A percentile compares a stretch with the other conserved stretches of the same genome.
Conservation (phyloP, 768 basidiomycete species). For the Mycena kentingensis region DNA sequence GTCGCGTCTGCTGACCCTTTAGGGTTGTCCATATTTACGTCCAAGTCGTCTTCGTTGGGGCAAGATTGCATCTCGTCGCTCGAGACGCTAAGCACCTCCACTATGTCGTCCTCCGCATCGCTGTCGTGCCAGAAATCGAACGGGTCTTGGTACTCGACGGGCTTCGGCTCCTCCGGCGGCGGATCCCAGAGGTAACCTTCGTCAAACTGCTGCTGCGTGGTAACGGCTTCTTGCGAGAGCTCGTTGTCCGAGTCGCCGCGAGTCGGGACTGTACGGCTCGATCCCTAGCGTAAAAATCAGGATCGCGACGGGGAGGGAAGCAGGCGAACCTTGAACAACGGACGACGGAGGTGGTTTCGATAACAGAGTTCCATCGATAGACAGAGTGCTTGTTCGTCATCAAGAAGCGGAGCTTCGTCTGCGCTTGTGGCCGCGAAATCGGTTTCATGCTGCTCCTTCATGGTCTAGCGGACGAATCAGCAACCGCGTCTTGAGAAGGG, state of each 20-base stretch:
- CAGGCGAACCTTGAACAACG: conserved; percentile 48
- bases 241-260: conserved; percentile 16
- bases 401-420: conserved; percentile 20
- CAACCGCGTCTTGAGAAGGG: neutral
- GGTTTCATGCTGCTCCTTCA: conserved; percentile 32
- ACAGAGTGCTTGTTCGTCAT: conserved; percentile 40
- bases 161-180: conserved; percentile 12
- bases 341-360: conserved; percentile 40
- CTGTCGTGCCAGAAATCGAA: conserved; percentile 18
- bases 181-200: conserved; percentile 21
- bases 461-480: conserved; percentile 24
- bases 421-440: conserved; percentile 28
- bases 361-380: conserved; percentile 48
- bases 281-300: conserved; percentile 19
- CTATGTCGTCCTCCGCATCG: neutral
- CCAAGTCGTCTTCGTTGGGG: neutral
- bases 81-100: neutral
- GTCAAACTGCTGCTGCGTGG: conserved; percentile 19
- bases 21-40: conserved; percentile 13
- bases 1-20: conserved; percentile 17
- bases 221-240: conserved; percentile 23
- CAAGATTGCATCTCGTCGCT: neutral
- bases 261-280: neutral
- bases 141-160: conserved; percentile 17
- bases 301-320: conserved; percentile 10